A percentile compares a stretch with the other conserved stretches of the same genome.
Evolutionary conservation across 2,329 filamentous ascomycete species (phyloP).

Genomic region (Microthyrium microscopicum): DNA sequence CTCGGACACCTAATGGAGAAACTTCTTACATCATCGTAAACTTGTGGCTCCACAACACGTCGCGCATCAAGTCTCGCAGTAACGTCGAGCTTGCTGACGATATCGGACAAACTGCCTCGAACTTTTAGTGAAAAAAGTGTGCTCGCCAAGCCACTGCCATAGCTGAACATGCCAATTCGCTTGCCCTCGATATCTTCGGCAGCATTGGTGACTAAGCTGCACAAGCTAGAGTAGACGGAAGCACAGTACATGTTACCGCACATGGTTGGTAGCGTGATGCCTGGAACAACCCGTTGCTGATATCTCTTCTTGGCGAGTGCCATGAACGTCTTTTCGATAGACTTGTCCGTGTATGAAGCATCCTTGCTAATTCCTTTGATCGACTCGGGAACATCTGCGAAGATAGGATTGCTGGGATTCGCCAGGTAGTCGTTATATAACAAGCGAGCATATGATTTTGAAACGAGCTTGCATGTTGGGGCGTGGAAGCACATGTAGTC

Average conservation of each 20-base stretch:
- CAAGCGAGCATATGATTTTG: conserved; percentile 35
- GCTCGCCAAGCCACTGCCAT: conserved; percentile 33
- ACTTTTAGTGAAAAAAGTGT: conserved; percentile 34
- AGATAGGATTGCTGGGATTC: conserved; percentile 30
- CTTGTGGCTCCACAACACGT: conserved; percentile 28
- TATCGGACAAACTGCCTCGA: conserved; percentile 28
- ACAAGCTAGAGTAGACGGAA: conserved; percentile 33
- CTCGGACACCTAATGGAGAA: neutral
- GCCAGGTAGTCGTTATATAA: conserved; percentile 35
- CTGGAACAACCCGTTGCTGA: conserved; percentile 30
- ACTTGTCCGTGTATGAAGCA: conserved; percentile 33
- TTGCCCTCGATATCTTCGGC: conserved; percentile 30
- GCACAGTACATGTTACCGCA: conserved; percentile 41
- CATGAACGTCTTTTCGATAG: conserved; percentile 36
- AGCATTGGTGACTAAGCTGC: conserved; percentile 30
- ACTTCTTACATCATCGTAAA: conserved; percentile 28
- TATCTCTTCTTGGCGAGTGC: conserved; percentile 35
- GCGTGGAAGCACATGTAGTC: conserved; percentile 39
- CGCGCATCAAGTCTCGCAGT: conserved; percentile 28
- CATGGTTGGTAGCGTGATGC: conserved; percentile 33
- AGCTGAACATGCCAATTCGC: conserved; percentile 35
- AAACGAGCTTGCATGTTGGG: conserved; percentile 37
- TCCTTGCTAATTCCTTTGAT: conserved; percentile 29
- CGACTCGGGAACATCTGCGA: conserved; percentile 32
- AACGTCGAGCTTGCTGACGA: conserved; percentile 30